phyloP scores from a whole-genome alignment of 1,139 yeast species.

The Kodamaea plutei region DNA sequence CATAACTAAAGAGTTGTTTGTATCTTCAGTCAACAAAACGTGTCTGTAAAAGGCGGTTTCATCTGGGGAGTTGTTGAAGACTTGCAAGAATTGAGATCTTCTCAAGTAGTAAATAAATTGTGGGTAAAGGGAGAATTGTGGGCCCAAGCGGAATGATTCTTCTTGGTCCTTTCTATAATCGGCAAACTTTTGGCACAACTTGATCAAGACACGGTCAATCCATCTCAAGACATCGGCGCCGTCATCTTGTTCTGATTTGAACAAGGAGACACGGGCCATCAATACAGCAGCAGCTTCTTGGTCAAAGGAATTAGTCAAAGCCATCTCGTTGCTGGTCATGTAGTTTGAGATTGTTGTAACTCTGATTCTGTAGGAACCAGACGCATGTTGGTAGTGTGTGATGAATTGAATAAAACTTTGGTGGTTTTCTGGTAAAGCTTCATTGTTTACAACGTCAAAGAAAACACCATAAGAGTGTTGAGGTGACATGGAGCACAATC shows the following conservation, averaged over 20 bases:
- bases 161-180: conserved; percentile 48
- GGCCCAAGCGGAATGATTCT: conserved; percentile 44
- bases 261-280: conserved; percentile 90
- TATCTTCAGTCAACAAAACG: conserved; percentile 85
- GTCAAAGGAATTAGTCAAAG: conserved; percentile 73
- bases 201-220: conserved; percentile 49
- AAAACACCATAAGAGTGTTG: conserved; percentile 81
- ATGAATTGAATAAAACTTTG: conserved; percentile 65
- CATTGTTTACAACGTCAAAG: conserved; percentile 74
- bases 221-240: conserved; percentile 52
- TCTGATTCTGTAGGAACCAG: conserved; percentile 79
- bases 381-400: conserved; percentile 75
- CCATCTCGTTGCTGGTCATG: conserved; percentile 47
- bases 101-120: conserved; percentile 95
- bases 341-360: conserved; percentile 84
- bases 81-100: conserved; percentile 94
- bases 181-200: conserved; percentile 50
- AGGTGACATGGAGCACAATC: conserved; percentile 78
- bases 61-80: conserved; percentile 96
- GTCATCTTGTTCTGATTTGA: conserved; percentile 72
- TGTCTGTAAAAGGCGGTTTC: conserved; percentile 98
- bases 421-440: conserved; percentile 43
- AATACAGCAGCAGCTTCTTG: conserved; percentile 98
- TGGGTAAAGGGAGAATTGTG: conserved; percentile 61
- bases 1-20: conserved; percentile 91